These are phyloP conservation scores for sunflower (Helianthus annuus) DNA, from an alignment of 129 eudicot species.

Conservation along the genomic window HanXRQr2.0-SUNRISE NC_035447.2:48892633-48893132, in stretches of 20 bases:
- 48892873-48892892: constrained; percentile 81
- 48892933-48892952: no score
- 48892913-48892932: constrained; percentile 12
- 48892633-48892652: not conserved
- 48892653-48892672: constrained; percentile 25
- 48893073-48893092: no score
- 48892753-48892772: constrained; percentile 83
- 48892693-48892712: constrained; percentile 73
- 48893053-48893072: no score
- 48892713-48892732: constrained; percentile 78
- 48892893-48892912: constrained; percentile 63
- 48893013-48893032: no score
- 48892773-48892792: constrained; percentile 48
- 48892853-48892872: constrained; percentile 62
- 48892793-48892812: constrained; percentile 58
- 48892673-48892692: constrained; percentile 64
- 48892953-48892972: no score
- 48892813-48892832: constrained; percentile 56
- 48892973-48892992: no score
- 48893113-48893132: not conserved
- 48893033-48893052: no score
- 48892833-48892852: constrained; percentile 68
- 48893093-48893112: not conserved
- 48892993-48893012: no score
- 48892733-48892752: constrained; percentile 80